Evolutionary conservation across 2,329 filamentous ascomycete genomes (phyloP), one percentile per base, ranked within the genome.

Genomic region (Fusarium udum): DNA sequence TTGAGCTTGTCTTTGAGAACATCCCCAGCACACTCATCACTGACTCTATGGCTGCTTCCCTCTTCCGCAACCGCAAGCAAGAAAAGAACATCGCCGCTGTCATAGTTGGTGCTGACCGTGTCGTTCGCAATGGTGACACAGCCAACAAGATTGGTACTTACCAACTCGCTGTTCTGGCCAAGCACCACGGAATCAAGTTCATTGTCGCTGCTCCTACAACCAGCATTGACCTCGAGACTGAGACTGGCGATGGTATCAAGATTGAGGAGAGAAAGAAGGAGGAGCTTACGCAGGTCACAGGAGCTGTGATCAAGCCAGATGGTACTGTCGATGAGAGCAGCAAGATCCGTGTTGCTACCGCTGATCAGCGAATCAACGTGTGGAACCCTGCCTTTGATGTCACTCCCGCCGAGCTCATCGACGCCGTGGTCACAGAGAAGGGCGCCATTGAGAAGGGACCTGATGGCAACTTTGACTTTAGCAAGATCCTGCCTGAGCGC

Each of bases 121-220:
- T 99, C 20, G 96, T 95, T 37, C 93, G 95, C 57, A 99, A 99
- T 78, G 96, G 96, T 36, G 96, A 99, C 83, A 98, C 96, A 1
- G 96, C 96, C 63, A 99, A 99, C 85, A 99, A 99, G 86, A 97
- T 99, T 70, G 96, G 96, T 58, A 99, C 96, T 1, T 98, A 99
- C 81, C 89, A 92, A 61, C 88, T 99, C 8, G 95, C 96, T 7
- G 95, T 98, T n/a, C 87, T 97, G 36, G 96, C 96, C 28, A 91
- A 89, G 74, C 87, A 95, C 78, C 96, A 99, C 78, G 93, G 93
- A 24, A 88, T 98, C 78, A 97, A 95, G 82, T 99, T 99, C 80
- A 88, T 99, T 15, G 95, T 99, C 36, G 96, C 96, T 1, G 96
- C 96, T 2, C 96, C 96, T 1, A 93, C 95, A 12, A 99, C 96